phyloP scores from a whole-genome alignment of 2,329 filamentous ascomycete genomes.

The Arthroderma uncinatum region DNA sequence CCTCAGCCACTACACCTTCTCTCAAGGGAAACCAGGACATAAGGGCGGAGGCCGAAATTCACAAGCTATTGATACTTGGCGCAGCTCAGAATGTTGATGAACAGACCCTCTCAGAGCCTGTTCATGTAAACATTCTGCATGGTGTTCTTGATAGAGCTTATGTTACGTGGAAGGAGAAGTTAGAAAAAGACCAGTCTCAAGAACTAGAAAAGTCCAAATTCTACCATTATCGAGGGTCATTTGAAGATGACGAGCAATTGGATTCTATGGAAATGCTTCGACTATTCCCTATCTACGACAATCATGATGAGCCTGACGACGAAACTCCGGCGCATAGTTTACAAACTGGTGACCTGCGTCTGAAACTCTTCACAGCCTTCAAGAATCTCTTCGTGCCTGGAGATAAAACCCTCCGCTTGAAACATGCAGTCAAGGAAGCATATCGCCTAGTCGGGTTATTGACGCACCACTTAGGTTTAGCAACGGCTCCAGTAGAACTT shows the following conservation, averaged over 20 bases:
- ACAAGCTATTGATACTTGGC: constrained; percentile 28
- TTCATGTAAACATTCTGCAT: constrained; percentile 47
- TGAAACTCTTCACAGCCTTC: constrained; percentile 53
- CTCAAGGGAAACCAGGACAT: neutral
- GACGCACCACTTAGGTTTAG: constrained; percentile 20
- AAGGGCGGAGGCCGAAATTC: constrained; percentile 26
- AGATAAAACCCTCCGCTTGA: constrained; percentile 23
- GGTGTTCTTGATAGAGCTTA: constrained; percentile 63
- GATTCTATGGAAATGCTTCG: constrained; percentile 64
- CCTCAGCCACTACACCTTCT: neutral
- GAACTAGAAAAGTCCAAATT: constrained; percentile 63
- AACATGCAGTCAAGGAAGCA: constrained; percentile 27
- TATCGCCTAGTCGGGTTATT: constrained; percentile 27
- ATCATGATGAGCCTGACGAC: constrained; percentile 33
- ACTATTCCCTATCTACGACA: constrained; percentile 69
- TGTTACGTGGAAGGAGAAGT: constrained; percentile 64
- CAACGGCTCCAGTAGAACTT: constrained; percentile 25
- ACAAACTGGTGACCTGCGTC: constrained; percentile 45
- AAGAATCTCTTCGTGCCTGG: constrained; percentile 31
- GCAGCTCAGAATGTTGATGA: constrained; percentile 26
- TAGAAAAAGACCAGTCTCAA: constrained; percentile 64
- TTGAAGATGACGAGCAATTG: constrained; percentile 63
- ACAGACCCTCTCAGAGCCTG: constrained; percentile 28
- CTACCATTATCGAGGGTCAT: constrained; percentile 71
- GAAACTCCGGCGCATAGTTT: constrained; percentile 26